Conservation (phyloP, 768 basidiomycete species). For the Tubosaeta brunneosetosa region DNA sequence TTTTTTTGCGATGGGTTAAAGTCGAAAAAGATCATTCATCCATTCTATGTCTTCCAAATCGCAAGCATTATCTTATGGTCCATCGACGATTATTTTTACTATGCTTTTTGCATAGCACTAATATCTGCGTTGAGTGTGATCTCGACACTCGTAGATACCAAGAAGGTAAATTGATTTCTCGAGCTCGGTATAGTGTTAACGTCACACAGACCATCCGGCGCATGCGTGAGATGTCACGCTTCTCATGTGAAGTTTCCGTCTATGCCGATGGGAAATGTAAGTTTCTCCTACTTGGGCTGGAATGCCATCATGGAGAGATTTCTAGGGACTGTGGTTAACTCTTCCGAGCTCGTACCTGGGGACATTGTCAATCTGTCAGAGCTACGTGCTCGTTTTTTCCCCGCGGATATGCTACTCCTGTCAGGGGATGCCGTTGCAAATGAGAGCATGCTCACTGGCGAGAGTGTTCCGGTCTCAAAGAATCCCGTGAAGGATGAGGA, state of each 20-base stretch:
- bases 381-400: constrained; percentile 66
- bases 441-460: constrained; percentile 98
- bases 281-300: constrained; percentile 21
- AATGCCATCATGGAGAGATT: constrained; percentile 2
- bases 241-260: constrained; percentile 72
- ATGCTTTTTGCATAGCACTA: constrained; percentile 93
- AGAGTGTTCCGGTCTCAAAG: constrained; percentile 96
- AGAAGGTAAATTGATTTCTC: constrained; percentile 50
- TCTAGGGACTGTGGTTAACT: constrained; percentile 68
- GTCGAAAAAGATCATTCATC: constrained; percentile 72
- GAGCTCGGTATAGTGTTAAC: constrained; percentile 1
- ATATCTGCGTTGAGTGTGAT: constrained; percentile 82
- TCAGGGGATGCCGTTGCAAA: constrained; percentile 98
- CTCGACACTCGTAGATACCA: constrained; percentile 89
- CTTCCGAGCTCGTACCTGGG: constrained; percentile 80
- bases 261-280: constrained; percentile 68
- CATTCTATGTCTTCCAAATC: constrained; percentile 98
- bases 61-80: constrained; percentile 94
- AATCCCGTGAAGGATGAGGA: constrained; percentile 76
- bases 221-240: constrained; percentile 95
- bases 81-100: constrained; percentile 93
- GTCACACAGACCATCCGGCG: constrained; percentile 70
- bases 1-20: constrained; percentile 1
- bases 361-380: constrained; percentile 89
- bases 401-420: constrained; percentile 87